Percentiles rank a stretch among this genome's conserved stretches.
These are phyloP conservation scores for Phalaenopsis equestris DNA, from an alignment of 106 monocot genomes.

Conservation along the genomic window DNA sequence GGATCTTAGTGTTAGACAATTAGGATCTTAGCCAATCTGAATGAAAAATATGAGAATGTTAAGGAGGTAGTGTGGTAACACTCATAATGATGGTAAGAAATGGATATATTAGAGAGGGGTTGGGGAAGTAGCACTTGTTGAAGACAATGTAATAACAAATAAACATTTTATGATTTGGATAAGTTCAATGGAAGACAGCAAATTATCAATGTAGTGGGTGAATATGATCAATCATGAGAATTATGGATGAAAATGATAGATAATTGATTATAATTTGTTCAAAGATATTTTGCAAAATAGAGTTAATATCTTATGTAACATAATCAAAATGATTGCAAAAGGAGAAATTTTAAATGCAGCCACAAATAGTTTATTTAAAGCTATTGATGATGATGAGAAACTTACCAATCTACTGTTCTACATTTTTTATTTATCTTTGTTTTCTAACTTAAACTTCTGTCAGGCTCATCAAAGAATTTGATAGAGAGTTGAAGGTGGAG, in stretches of 20 bases:
- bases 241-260: neutral
- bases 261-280: neutral
- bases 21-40: neutral
- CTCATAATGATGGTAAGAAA: neutral
- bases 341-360: neutral
- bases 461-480: constrained; percentile 60
- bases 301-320: neutral
- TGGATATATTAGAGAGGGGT: neutral
- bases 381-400: neutral
- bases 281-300: neutral
- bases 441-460: constrained; percentile 1
- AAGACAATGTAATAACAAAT: neutral
- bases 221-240: neutral
- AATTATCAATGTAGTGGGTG: neutral
- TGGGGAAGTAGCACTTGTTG: neutral
- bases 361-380: neutral
- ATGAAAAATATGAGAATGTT: neutral
- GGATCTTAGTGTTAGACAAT: neutral
- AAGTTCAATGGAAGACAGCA: neutral
- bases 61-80: neutral
- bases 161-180: neutral
- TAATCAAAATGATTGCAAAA: neutral
- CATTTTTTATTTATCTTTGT: neutral
- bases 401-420: neutral
- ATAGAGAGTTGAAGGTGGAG: constrained; percentile 35